Evolutionary conservation across 768 basidiomycete species (phyloP).

Genomic region (Collybiopsis confluens): DNA sequence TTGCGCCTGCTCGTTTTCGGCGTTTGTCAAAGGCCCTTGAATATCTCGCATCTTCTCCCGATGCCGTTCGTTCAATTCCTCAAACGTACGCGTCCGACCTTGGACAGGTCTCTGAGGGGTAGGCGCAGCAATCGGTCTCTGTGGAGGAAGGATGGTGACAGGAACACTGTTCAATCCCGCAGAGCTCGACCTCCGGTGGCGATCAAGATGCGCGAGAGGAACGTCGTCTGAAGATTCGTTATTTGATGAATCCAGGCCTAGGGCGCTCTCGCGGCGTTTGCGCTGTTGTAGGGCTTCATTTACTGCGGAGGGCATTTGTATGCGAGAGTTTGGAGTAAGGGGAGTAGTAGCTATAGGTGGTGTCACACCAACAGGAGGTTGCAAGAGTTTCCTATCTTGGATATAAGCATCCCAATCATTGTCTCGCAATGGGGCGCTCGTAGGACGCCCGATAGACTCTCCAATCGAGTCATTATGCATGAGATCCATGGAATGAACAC

Average conservation of each 20-base stretch:
- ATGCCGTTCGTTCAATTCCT: slow-evolving; percentile 84
- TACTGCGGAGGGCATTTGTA: slow-evolving; percentile 67
- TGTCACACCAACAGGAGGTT: slow-evolving; percentile 77
- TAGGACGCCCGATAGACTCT: slow-evolving; percentile 61
- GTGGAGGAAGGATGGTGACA: slow-evolving; percentile 45
- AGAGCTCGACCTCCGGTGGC: slow-evolving; percentile 23
- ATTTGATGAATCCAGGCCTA: slow-evolving; percentile 41
- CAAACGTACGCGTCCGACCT: slow-evolving; percentile 70
- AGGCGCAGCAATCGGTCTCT: slow-evolving; percentile 38
- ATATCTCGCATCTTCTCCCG: slow-evolving; percentile 78
- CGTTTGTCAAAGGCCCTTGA: slow-evolving; percentile 81
- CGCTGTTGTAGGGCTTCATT: slow-evolving; percentile 69
- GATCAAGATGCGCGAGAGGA: slow-evolving; percentile 33
- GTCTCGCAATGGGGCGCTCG: slow-evolving; percentile 68
- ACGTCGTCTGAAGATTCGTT: slow-evolving; percentile 46
- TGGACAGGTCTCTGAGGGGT: slow-evolving; percentile 46
- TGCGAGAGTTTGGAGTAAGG: slow-evolving; percentile 31
- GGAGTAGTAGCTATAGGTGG: slow-evolving; percentile 71
- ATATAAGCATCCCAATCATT: slow-evolving; percentile 88
- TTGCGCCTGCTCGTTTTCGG: slow-evolving; percentile 73
- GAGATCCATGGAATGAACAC: slow-evolving; percentile 73
- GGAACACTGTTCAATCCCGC: slow-evolving; percentile 27
- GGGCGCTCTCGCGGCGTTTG: slow-evolving; percentile 65
- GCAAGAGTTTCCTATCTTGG: slow-evolving; percentile 77
- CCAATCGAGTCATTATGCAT: slow-evolving; percentile 42